Conservation (phyloP, 75 land plant species). For the Sequoiadendron giganteum region DNA sequence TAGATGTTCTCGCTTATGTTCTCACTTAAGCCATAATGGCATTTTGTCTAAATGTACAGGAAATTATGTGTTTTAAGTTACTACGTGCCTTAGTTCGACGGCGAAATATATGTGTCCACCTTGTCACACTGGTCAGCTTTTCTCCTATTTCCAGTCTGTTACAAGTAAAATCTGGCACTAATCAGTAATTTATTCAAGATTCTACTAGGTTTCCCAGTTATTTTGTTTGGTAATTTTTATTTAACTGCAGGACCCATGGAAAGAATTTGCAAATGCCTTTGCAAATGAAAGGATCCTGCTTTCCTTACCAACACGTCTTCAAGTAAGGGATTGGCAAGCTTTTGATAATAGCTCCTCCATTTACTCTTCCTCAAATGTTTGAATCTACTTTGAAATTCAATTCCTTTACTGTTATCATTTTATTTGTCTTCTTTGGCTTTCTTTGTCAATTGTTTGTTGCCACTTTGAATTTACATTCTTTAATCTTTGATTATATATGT, state of each 20-base stretch:
- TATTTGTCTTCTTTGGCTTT: background rate
- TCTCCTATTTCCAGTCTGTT: background rate
- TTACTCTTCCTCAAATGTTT: background rate
- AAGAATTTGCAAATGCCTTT: conserved; percentile 74
- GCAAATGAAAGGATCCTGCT: conserved; percentile 53
- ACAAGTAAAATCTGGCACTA: background rate
- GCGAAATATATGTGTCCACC: conserved; percentile 64
- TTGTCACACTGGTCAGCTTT: conserved; percentile 67
- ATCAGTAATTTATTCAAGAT: background rate
- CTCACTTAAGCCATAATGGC: background rate
- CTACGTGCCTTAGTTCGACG: conserved; percentile 78
- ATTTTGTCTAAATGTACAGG: conserved; percentile 42
- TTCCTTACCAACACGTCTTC: conserved; percentile 39
- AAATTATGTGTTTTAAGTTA: conserved; percentile 66
- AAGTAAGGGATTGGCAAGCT: conserved; percentile 32
- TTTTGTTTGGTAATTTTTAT: background rate
- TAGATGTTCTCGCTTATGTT: conserved; percentile 3
- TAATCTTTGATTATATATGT: background rate
- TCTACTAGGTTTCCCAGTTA: no score
- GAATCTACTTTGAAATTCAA: background rate
- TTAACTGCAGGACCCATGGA: conserved; percentile 84
- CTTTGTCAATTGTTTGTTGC: background rate
- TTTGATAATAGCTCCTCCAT: background rate
- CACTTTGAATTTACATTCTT: background rate
- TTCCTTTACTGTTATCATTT: background rate